These are phyloP conservation scores for Melanopsichium pennsylvanicum DNA, from an alignment of 1,284 basidiomycete species.

Conservation along the genomic window DNA sequence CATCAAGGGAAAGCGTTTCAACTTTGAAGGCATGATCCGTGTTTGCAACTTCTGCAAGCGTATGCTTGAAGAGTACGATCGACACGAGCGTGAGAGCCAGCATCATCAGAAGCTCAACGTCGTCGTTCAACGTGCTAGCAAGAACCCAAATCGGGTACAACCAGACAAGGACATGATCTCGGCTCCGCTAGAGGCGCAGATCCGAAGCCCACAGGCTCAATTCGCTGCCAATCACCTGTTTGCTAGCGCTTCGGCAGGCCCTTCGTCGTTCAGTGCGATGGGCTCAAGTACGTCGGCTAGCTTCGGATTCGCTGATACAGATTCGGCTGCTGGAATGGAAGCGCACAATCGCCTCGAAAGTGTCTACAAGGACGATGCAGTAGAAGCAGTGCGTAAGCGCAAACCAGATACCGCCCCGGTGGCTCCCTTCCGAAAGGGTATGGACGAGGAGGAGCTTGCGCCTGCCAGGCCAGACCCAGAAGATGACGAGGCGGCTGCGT, in stretches of 20 bases:
- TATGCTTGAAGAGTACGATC: constrained; percentile 77
- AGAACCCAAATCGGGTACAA: constrained; percentile 32
- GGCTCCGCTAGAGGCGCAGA: constrained; percentile 64
- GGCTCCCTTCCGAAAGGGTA: constrained; percentile 55
- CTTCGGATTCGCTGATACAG: constrained; percentile 10
- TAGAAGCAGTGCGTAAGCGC: constrained; percentile 10
- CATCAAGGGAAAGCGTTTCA: constrained; percentile 91
- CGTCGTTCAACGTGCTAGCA: constrained; percentile 28
- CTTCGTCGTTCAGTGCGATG: constrained; percentile 13
- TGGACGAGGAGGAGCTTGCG: constrained; percentile 50
- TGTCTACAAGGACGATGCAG: not conserved
- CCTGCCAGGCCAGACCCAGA: constrained; percentile 26
- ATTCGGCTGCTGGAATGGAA: constrained; percentile 7
- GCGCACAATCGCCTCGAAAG: not conserved
- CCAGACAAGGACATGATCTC: constrained; percentile 63
- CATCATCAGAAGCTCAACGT: constrained; percentile 25
- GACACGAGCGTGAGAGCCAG: constrained; percentile 32
- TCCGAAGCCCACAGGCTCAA: constrained; percentile 52
- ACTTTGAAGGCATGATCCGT: constrained; percentile 87
- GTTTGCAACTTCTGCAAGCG: constrained; percentile 93
- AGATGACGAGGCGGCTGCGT: constrained; percentile 17
- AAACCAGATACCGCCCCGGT: constrained; percentile 23
- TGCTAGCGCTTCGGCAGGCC: constrained; percentile 41
- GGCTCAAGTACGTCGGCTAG: constrained; percentile 11
- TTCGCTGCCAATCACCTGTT: constrained; percentile 61